Evolutionary conservation across 192 early-diverging fungal species (phyloP).

Genomic region (Dissophora ornata): DNA sequence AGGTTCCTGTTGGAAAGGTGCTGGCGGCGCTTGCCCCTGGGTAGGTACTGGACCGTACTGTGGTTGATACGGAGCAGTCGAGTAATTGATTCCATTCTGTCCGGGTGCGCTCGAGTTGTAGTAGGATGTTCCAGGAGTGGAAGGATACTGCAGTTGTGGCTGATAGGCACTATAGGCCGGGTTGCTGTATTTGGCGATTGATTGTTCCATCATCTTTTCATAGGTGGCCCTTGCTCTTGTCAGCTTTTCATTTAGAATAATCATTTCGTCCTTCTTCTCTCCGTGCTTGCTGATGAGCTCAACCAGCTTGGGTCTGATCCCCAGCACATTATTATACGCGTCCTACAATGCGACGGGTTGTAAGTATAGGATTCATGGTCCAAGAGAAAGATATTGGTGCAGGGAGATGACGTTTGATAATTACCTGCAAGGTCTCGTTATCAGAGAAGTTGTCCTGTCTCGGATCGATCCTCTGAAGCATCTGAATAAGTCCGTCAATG

Average conservation of each 20-base stretch:
- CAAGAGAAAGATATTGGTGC: too few species aligned
- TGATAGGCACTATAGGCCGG: slow-evolving; percentile 41
- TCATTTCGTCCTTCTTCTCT: slow-evolving; percentile 86
- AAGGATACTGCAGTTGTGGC: slow-evolving; percentile 18
- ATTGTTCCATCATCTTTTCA: slow-evolving; percentile 75
- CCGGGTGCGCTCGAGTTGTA: slow-evolving; percentile 9
- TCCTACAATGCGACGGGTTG: too few species aligned
- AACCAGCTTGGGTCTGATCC: slow-evolving; percentile 88
- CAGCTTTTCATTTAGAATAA: slow-evolving; percentile 79
- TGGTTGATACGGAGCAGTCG: slow-evolving; percentile 25
- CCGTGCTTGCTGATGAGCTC: slow-evolving; percentile 86
- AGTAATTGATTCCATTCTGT: slow-evolving; percentile 21
- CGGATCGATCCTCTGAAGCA: slow-evolving; percentile 84
- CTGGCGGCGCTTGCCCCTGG: slow-evolving; percentile 13
- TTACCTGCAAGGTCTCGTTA: slow-evolving; percentile 85
- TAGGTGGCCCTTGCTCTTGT: slow-evolving; percentile 76
- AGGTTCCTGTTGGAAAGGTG: slow-evolving; percentile 13
- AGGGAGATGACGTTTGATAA: too few species aligned
- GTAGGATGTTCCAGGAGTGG: slow-evolving; percentile 7
- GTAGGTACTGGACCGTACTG: slow-evolving; percentile 1
- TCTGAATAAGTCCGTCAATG: slow-evolving; percentile 80
- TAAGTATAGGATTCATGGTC: too few species aligned
- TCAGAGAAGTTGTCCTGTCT: slow-evolving; percentile 85
- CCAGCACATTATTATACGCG: slow-evolving; percentile 81
- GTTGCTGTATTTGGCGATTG: slow-evolving; percentile 68